phyloP scores from a whole-genome alignment of 768 basidiomycete species.

The Hypsizygus marmoreus region DNA sequence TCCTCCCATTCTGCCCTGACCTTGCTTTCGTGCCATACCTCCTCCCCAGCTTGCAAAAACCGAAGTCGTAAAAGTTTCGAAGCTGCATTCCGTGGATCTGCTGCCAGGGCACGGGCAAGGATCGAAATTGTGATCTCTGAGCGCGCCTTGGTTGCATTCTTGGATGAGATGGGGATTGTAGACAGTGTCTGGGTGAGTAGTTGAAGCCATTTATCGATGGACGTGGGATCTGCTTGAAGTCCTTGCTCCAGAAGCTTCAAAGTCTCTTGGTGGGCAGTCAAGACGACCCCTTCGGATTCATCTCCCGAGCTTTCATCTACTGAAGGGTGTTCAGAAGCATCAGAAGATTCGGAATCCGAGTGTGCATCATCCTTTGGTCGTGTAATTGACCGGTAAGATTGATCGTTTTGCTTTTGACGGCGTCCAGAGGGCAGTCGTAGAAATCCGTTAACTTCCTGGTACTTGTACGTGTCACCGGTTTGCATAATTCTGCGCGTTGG shows the following conservation, averaged over 20 bases:
- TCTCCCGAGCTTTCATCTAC: conserved; percentile 38
- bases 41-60: conserved; percentile 73
- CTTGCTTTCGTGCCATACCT: conserved; percentile 63
- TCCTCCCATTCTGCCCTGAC: conserved; percentile 69
- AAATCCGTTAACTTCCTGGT: conserved; percentile 69
- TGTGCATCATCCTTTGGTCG: conserved; percentile 24
- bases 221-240: conserved; percentile 52
- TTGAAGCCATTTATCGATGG: conserved; percentile 60
- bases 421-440: conserved; percentile 54
- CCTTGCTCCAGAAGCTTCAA: conserved; percentile 60
- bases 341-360: conserved; percentile 24
- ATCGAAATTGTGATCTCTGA: conserved; percentile 73
- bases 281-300: conserved; percentile 29
- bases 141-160: conserved; percentile 67
- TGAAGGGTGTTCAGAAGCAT: conserved; percentile 12
- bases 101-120: conserved; percentile 61
- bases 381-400: conserved; percentile 55
- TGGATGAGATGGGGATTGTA: conserved; percentile 60
- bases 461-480: conserved; percentile 41
- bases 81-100: conserved; percentile 49
- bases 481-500: conserved; percentile 51
- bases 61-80: conserved; percentile 58
- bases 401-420: conserved; percentile 28
- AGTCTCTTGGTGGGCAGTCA: conserved; percentile 60
- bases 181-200: conserved; percentile 65